phyloP scores from a whole-genome alignment of 2,329 filamentous ascomycete species.

The Aspergillus cejpii region DNA sequence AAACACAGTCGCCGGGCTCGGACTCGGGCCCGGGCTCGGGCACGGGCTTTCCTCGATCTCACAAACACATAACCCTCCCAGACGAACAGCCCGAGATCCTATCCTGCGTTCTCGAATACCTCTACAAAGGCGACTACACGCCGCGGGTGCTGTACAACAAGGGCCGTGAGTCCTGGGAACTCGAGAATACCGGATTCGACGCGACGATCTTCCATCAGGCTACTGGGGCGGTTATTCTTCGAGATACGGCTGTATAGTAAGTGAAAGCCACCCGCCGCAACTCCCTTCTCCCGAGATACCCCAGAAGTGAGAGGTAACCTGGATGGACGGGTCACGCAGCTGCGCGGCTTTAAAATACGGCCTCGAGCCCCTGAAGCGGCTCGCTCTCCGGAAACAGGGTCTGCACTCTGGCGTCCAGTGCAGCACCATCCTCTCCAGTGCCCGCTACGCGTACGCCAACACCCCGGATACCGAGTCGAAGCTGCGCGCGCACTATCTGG shows the following conservation, averaged over 20 bases:
- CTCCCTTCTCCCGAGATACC: too few relatives aligned
- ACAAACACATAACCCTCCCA: constrained; percentile 70
- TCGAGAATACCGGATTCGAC: constrained; percentile 55
- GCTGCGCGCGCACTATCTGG: constrained; percentile 81
- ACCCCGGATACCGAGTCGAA: constrained; percentile 89
- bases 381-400: constrained; percentile 82
- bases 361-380: constrained; percentile 73
- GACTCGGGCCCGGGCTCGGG: too few relatives aligned
- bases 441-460: constrained; percentile 82
- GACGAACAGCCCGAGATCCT: constrained; percentile 87
- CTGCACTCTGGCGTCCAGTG: constrained; percentile 78
- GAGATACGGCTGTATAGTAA: constrained; percentile 80
- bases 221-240: constrained; percentile 63
- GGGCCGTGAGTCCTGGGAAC: constrained; percentile 68
- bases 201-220: constrained; percentile 63
- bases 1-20: constrained; percentile 46
- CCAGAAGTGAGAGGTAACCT: too few relatives aligned
- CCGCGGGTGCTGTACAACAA: constrained; percentile 78
- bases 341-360: constrained; percentile 81
- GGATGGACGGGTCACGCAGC: constrained; percentile 22
- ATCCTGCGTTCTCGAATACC: constrained; percentile 79
- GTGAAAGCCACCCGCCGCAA: too few relatives aligned
- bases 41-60: too few relatives aligned
- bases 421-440: constrained; percentile 76
- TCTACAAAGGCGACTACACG: constrained; percentile 92